Base-by-base conservation (phyloP, 1,284 basidiomycete species). In the Cutaneotrichosporon cyanovorans region DNA sequence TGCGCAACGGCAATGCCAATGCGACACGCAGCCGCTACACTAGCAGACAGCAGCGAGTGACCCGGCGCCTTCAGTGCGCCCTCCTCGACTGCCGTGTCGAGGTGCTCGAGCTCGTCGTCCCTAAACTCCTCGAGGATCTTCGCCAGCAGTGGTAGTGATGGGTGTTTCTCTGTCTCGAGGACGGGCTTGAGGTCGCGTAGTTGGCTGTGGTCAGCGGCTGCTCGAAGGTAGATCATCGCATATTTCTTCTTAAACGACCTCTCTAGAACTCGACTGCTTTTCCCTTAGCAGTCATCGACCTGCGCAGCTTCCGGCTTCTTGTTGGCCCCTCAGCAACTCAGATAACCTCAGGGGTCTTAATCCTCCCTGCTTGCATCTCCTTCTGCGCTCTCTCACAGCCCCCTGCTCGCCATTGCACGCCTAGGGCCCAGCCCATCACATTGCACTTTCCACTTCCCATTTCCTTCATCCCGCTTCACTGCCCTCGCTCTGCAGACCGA, bases 81-180 rank as follows among this genome's bases (percentile, higher is more conserved):
- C 61, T 96, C 80, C 56, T 86, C 83, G 9, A 97, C 85, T 2
- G 92, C 92, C 14, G 84, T 89, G 62, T 96, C 87, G 51, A 97
- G 75, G 68, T 97, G 92, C 61, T 87, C 90, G 19, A 96, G 77
- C 66, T 97, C 92, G 63, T 97, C 92, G 68, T 96, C 91, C 50
- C 91, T 76, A 68, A 96, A 88, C 67, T 96, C 92, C 45, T 74
- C 74, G 34, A 96, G 80, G 40, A 95, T 78, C 8, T 81, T 75
- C 52, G 77, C 80, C 38, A 97, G 74, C 15, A 93, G 71, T 0
- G 83, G 80, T 25, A 96, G 73, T 36, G 87, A 90, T 0, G 87
- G 83, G 67, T 95, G 74, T 23, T 54, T 30, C 38, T 23, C 33
- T 20, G 20, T 16, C 9, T 55, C 38, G n/a, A 66, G 43, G 5